phyloP scores from a whole-genome alignment of 306 rosid species.

The Dicorynia guianensis region DNA sequence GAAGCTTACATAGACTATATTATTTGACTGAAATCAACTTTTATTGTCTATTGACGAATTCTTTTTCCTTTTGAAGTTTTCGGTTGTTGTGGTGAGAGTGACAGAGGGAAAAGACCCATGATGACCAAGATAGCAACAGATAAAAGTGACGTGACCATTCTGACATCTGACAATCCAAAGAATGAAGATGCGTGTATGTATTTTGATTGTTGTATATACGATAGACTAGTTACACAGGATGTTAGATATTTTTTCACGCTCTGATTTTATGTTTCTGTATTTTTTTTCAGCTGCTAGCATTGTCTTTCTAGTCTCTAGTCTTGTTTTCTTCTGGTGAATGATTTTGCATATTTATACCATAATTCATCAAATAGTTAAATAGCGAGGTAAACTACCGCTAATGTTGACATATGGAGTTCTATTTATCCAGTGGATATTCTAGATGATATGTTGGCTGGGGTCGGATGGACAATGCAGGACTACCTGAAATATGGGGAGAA shows the following conservation, averaged over 20 bases:
- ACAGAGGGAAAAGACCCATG: conserved; percentile 91
- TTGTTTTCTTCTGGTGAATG: neutral
- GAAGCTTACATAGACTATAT: conserved; percentile 20
- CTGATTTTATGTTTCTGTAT: neutral
- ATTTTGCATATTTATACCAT: conserved; percentile 8
- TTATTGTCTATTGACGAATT: conserved; percentile 33
- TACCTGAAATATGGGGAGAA: conserved; percentile 89
- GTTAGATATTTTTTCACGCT: neutral
- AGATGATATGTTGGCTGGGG: conserved; percentile 97
- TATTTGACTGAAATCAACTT: conserved; percentile 27
- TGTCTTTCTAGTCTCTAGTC: neutral
- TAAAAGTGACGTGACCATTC: conserved; percentile 90
- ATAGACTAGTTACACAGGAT: neutral
- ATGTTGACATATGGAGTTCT: conserved; percentile 35
- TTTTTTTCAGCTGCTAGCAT: neutral
- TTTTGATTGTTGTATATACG: conserved; percentile 3
- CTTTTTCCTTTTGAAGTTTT: conserved; percentile 60
- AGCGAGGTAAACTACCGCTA: conserved; percentile 24
- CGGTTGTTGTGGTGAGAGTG: conserved; percentile 79
- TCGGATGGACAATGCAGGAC: conserved; percentile 98
- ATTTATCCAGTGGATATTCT: conserved; percentile 78
- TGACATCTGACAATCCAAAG: conserved; percentile 88
- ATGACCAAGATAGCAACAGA: conserved; percentile 95
- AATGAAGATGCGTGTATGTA: conserved; percentile 92
- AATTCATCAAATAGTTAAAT: neutral